Evolutionary conservation across 306 rosid genomes (phyloP), one percentile per base, ranked within the genome.

Genomic region (Cajanus cajan): DNA sequence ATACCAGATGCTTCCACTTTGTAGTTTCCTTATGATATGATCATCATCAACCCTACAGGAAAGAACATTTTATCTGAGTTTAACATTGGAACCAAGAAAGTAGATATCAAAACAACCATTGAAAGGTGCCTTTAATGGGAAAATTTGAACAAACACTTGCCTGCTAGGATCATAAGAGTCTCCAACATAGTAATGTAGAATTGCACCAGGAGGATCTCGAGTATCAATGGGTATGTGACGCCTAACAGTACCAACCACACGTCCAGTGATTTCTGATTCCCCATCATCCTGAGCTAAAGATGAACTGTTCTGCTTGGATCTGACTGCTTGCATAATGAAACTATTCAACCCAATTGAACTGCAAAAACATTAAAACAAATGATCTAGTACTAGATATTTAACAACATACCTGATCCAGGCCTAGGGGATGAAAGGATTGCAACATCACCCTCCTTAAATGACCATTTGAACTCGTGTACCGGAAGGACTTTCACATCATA

Each of bases 401-500:
- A 16, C 62, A 77, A 74, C 85, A 77, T 81, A 95, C 99, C 99
- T 85, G 95, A 82, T 83, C 99, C 99, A 80, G 99, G 98, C 81
- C 96, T 89, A 31, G 96, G 97, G 58, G 91, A 41, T 18, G 99
- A 95, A 81, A 95, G 96, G 85, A 95, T 65, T 54, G 99, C 99
- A 83, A 95, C 99, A 89, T 95, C 99, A 7, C 99, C 99, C 91
- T 95, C 99, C 90, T 95, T 95, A 88, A 95, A 95, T 59, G 93
- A 70, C 98, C 99, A 95, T 83, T 90, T 95, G 88, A 88, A 90
- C 76, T 91, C 99, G 21, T 90, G 90, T 65, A 74, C 84, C n/a
- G 99, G 97, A 86, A 91, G 94, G 70, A 93, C 90, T 80, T 93
- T 85, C 69, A 90, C 98, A 84, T 95, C 99, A 84, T 88, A 95